A percentile compares a stretch with the other conserved stretches of the same genome.
Conservation (phyloP, 31 red algal species). For the Bonnemaisonia californica region DNA sequence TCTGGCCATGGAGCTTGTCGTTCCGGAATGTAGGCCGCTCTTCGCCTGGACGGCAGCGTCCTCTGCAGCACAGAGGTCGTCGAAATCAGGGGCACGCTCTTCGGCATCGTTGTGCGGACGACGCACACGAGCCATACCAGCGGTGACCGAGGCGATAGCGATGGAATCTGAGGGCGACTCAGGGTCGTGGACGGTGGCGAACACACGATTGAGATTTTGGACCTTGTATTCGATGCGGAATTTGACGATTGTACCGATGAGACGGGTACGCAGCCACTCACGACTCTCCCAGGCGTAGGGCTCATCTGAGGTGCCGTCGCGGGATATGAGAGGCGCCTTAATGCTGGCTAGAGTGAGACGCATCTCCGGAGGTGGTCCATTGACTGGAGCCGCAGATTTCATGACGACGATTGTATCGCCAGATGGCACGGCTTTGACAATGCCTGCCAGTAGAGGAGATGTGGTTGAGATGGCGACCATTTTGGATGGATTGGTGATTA, state of each 20-base stretch:
- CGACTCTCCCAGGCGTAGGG: conserved; percentile 74
- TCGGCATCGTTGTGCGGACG: conserved; percentile 47
- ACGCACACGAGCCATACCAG: conserved; percentile 59
- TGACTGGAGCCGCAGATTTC: conserved; percentile 56
- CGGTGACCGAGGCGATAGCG: conserved; percentile 35
- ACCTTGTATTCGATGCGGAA: conserved; percentile 88
- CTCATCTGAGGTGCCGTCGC: conserved; percentile 67
- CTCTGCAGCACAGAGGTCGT: conserved; percentile 67
- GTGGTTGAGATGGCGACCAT: conserved; percentile 62
- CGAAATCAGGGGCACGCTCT: conserved; percentile 70
- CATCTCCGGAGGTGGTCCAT: conserved; percentile 87
- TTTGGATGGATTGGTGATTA: too few relatives aligned
- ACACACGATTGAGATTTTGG: conserved; percentile 46
- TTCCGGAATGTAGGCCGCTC: conserved; percentile 57
- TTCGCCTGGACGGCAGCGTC: conserved; percentile 49
- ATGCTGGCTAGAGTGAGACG: conserved; percentile 70
- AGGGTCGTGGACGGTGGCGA: conserved; percentile 45
- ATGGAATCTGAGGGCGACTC: conserved; percentile 15
- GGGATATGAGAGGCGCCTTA: conserved; percentile 61
- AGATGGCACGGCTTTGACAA: conserved; percentile 85
- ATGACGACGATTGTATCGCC: conserved; percentile 83
- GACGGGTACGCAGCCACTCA: conserved; percentile 71
- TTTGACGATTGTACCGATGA: conserved; percentile 69
- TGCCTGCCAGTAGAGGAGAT: conserved; percentile 47
- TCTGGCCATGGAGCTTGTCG: conserved; percentile 7